Evolutionary conservation across 305 asterid genomes (phyloP), one percentile per base, ranked within the genome.

Genomic region (Caryopteris hybrid): DNA sequence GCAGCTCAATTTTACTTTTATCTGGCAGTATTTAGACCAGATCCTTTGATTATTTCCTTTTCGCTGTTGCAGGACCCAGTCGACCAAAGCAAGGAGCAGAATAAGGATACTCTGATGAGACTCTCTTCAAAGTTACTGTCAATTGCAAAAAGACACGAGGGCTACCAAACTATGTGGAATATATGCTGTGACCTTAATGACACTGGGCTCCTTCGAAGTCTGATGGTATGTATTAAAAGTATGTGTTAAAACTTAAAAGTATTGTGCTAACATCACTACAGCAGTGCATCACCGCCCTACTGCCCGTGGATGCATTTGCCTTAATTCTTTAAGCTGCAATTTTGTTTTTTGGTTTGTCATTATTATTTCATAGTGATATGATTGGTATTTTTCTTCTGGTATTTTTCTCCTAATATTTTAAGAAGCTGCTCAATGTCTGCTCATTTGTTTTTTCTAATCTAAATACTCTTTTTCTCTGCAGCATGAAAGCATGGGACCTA

Each of bases 401-500:
- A 6, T 11, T 17, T 64, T 53, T 11, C 38, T 57, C 12, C 20
- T 41, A 11, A 20, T 51, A 25, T 41, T 74, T n/a, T 45, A 39
- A 43, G 52, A 47, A 41, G 61, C 61, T 68, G 53, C 56, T 45
- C 50, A 62, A 42, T 74, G 57, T 70, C 69, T 48, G n/a, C 51
- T 46, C 68, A 38, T 31, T 6, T 10, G 22, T 34, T 43, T 42
- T 45, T 38, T 58, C 22, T 52, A 48, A 31, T 73, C 64, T 39
- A 52, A 79, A 41, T 55, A 12, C 9, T 38, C 5, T 78, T 74
- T 39, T 75, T 27, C 68, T 75, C 59, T 84, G 82, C 81, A 93
- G 98, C 94, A 76, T 31, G 94, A 86, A 65, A 88, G 95, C 78
- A 76, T 85, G 89, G 97, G 97, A 54, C 95, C 97, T 31, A 93